phyloP scores from a whole-genome alignment of 1,284 basidiomycete genomes.

The Boletellus deceptivus region DNA sequence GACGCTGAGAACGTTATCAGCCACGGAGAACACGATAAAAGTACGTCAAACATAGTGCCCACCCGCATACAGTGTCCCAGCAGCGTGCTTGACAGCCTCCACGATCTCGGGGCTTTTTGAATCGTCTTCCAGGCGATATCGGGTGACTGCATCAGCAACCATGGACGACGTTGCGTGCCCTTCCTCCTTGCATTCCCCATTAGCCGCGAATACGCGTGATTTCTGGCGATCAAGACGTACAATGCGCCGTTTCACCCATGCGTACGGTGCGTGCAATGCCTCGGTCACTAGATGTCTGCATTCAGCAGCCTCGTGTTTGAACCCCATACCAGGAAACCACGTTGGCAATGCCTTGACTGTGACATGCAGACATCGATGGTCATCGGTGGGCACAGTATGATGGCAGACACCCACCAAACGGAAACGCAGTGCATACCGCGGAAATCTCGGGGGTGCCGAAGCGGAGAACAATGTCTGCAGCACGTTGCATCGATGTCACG shows the following conservation, averaged over 20 bases:
- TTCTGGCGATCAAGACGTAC: slow-evolving; percentile 1
- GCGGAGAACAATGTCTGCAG: slow-evolving; percentile 3
- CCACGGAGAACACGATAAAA: no score
- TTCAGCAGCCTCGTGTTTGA: slow-evolving; percentile 8
- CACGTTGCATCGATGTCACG: slow-evolving; percentile 10
- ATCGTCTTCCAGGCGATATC: no score
- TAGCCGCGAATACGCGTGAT: no score
- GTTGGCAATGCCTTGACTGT: slow-evolving; percentile 4
- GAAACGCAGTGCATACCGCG: slow-evolving; percentile 7
- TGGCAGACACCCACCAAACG: slow-evolving; percentile 6
- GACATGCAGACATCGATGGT: not conserved
- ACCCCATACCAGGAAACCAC: slow-evolving; percentile 12
- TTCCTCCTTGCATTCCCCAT: no score
- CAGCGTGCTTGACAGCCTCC: no score
- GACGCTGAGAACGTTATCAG: not conserved
- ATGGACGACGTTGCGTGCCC: no score
- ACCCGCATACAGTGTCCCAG: no score
- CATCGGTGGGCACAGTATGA: not conserved
- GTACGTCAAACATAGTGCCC: no score
- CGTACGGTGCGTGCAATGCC: slow-evolving; percentile 8
- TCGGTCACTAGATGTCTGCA: slow-evolving; percentile 3
- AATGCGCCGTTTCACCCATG: slow-evolving; percentile 8
- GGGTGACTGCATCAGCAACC: no score
- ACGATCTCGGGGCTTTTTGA: no score
- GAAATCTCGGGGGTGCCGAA: slow-evolving; percentile 1